Evolutionary conservation across 345 rosid species (phyloP), one percentile per base, ranked within the genome.

Genomic region (Garcia nutans): DNA sequence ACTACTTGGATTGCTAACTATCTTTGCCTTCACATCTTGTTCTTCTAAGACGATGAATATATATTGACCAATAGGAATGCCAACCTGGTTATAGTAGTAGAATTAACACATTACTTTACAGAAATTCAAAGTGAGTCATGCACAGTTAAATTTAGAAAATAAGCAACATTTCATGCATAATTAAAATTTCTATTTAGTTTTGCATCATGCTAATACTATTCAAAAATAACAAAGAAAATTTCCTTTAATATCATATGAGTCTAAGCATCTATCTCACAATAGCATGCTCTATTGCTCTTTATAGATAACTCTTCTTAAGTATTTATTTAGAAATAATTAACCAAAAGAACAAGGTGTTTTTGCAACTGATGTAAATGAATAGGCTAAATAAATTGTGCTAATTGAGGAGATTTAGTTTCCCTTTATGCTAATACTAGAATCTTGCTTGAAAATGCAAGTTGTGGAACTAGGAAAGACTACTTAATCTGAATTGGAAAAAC

Each of bases 31-130:
- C 91, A 54, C 91, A 89, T 28, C 97, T 97, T 19, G 97, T 96
- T 85, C 98, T 93, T 82, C 97, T 97, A 58, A 96, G 89, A 26
- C 97, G 89, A 79, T 96, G 95, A 77, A 96, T 89, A 68, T 93
- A 93, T 73, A 91, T 94, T 68, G 89, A 55, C 86, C 89, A 65
- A 84, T 67, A 56, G 98, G 98, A 77, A 91, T 84, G 63, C 98
- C 99, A 31, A 92, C 88, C 99, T 92, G 88, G 33, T 58, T 73
- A 77, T 61, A 64, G 31, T 28, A 28, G 65, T 45, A 82, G 59
- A 70, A 52, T 52, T 42, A 13, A 69, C 37, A 68, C 26, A 61
- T 74, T 67, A 44, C 42, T 62, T 45, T 3, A 55, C 42, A 70
- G 23, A 13, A 78, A 19, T 68, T 41, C 55, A 60, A 50, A 41